Conservation (phyloP, 2,329 filamentous ascomycete species). For the Setomelanomma holmii region DNA sequence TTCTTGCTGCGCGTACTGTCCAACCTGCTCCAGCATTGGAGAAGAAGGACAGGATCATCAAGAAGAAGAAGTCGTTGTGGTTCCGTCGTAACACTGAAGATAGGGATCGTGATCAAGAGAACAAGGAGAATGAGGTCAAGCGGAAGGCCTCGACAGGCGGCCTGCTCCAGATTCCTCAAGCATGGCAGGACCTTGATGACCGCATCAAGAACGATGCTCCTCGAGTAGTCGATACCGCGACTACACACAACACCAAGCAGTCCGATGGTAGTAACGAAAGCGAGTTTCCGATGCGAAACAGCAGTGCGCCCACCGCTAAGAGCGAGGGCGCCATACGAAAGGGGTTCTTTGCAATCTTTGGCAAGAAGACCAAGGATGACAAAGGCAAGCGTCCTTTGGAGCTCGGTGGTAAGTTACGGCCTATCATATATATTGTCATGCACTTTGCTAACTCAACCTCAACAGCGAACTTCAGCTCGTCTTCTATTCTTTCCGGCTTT, state of each 20-base stretch:
- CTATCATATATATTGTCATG: not conserved
- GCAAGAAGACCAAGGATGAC: constrained; percentile 56
- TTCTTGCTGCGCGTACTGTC: constrained; percentile 23
- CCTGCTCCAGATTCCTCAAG: constrained; percentile 41
- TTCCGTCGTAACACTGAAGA: constrained; percentile 49
- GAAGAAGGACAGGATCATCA: constrained; percentile 36
- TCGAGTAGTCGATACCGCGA: constrained; percentile 1
- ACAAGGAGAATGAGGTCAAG: constrained; percentile 35
- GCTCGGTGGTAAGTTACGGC: constrained; percentile 46
- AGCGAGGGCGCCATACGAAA: constrained; percentile 47
- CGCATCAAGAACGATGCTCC: constrained; percentile 33
- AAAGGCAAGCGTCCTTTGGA: constrained; percentile 42
- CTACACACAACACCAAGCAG: constrained; percentile 28
- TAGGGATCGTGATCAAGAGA: constrained; percentile 35
- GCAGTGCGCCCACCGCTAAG: constrained; percentile 40
- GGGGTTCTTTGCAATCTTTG: constrained; percentile 61
- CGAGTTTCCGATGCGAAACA: constrained; percentile 54
- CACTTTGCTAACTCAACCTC: constrained; percentile 12
- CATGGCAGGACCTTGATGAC: constrained; percentile 47
- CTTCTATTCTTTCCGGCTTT: constrained; percentile 41
- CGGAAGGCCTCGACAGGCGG: constrained; percentile 34
- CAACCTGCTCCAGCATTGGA: constrained; percentile 14
- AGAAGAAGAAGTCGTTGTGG: constrained; percentile 58
- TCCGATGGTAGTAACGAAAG: constrained; percentile 43
- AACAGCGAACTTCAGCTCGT: constrained; percentile 38